Evolutionary conservation across 306 rosid genomes (phyloP), one percentile per base, ranked within the genome.

Genomic region (Prunus fruticosa): DNA sequence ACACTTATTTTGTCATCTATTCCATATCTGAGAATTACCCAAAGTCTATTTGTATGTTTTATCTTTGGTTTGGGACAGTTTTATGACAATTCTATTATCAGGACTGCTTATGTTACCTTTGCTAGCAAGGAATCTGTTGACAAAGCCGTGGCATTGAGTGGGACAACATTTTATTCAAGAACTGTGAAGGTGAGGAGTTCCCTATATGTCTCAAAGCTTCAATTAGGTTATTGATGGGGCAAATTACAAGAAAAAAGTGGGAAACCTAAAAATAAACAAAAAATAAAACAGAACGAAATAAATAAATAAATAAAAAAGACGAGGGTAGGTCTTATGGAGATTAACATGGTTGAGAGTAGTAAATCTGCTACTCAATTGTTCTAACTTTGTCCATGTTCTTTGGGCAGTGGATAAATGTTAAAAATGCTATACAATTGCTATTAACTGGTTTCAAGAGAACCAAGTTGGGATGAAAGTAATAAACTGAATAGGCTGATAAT

Each of bases 81-180:
- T 53, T 27, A 12, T 69, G 22, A 74, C 34, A 49, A 19, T 5
- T 53, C 2, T 70, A 11, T 47, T 46, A 1, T 50, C 43, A 81
- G 80, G 76, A 69, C 72, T 81, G 84, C 84, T 60, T 63, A 62
- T 75, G 43, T 80, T 63, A 81, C 80, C n/a, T 81, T 75, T 63
- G 67, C 68, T 57, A 62, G 84, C 68, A 70, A 75, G 62, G 80
- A 69, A 32, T 80, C 80, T 58, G 63, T 75, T 75, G 73, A 75
- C 68, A 69, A 52, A 38, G 80, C 84, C 20, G 54, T 75, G 72
- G 77, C 70, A 75, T 63, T 81, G 68, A 75, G 68, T 69, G 80
- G 80, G 49, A 53, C 69, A 3, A 28, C n/a, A 53, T 81, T 81
- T 66, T 53, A 75, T 63, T 75, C 77, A 10, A 81, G 84, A 72